phyloP scores from a whole-genome alignment of 225 moss, liverwort and hornwort species.

The Neckera pumila region DNA sequence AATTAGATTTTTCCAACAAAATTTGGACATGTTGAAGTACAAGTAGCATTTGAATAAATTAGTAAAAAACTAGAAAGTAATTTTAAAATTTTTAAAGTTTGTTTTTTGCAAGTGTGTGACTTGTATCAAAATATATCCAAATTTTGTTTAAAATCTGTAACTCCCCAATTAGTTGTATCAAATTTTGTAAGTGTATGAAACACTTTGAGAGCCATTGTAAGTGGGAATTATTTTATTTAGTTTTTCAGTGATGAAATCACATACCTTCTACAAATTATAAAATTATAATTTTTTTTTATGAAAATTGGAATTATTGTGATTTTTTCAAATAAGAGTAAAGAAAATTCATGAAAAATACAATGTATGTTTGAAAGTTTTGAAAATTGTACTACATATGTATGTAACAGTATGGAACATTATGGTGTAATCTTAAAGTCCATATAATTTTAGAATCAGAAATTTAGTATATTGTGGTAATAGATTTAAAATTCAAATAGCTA shows the following conservation, averaged over 20 bases:
- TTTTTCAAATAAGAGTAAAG: background rate
- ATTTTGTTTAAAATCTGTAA: background rate
- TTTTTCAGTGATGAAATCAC: background rate
- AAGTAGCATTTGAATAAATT: too few relatives aligned
- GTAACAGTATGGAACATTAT: background rate
- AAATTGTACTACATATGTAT: background rate
- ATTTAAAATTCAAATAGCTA: background rate
- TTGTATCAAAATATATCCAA: background rate
- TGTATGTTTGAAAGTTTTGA: background rate
- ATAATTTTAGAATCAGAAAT: background rate
- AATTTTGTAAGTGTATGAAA: background rate
- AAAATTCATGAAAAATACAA: background rate
- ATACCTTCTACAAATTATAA: background rate
- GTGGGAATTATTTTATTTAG: background rate
- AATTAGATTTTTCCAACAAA: too few relatives aligned
- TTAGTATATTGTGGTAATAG: background rate
- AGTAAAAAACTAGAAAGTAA: too few relatives aligned
- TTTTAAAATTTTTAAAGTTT: too few relatives aligned
- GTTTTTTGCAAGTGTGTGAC: too few relatives aligned
- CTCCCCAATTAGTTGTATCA: background rate
- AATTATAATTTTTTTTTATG: background rate
- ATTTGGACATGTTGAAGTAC: background rate
- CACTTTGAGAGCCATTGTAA: background rate
- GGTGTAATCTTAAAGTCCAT: background rate
- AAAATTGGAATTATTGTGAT: background rate